A percentile compares a stretch with the other conserved stretches of the same genome.
phyloP scores from a whole-genome alignment of 148 eudicot genomes.

The Silene latifolia region DNA sequence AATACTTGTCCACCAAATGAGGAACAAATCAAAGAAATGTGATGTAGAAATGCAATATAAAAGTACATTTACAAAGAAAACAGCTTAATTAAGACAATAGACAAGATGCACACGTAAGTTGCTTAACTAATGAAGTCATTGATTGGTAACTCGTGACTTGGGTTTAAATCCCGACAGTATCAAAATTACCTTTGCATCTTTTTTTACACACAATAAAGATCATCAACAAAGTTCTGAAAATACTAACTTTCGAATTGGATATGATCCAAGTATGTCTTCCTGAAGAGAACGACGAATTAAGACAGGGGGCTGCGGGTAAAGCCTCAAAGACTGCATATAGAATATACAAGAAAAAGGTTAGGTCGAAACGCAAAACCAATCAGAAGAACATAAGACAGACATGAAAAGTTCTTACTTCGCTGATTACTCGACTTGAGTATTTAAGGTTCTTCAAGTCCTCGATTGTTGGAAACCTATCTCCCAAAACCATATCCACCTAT shows the following conservation, averaged over 20 bases:
- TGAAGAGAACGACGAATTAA: slow-evolving; percentile 88
- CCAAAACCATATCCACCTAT: slow-evolving; percentile 92
- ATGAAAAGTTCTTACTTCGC: slow-evolving; percentile 62
- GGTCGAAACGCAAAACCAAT: background rate
- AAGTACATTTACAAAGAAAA: background rate
- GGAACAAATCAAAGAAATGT: background rate
- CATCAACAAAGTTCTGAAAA: background rate
- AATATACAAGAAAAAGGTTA: slow-evolving; percentile 2
- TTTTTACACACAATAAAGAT: background rate
- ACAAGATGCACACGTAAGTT: too few species aligned
- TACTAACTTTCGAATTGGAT: slow-evolving; percentile 75
- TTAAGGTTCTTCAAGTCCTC: slow-evolving; percentile 95
- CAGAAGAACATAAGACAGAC: background rate
- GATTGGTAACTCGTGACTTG: too few species aligned
- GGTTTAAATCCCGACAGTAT: too few species aligned
- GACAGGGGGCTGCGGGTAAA: slow-evolving; percentile 97
- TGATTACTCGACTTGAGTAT: slow-evolving; percentile 87
- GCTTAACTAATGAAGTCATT: too few species aligned
- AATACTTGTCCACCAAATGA: background rate
- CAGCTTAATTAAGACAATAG: background rate
- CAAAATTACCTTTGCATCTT: too few species aligned
- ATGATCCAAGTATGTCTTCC: slow-evolving; percentile 77
- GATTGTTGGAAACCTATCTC: slow-evolving; percentile 83
- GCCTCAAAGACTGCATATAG: slow-evolving; percentile 78
- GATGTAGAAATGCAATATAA: background rate